Conservation (phyloP, 1,284 basidiomycete genomes). For the Vanrija sp. region DNA sequence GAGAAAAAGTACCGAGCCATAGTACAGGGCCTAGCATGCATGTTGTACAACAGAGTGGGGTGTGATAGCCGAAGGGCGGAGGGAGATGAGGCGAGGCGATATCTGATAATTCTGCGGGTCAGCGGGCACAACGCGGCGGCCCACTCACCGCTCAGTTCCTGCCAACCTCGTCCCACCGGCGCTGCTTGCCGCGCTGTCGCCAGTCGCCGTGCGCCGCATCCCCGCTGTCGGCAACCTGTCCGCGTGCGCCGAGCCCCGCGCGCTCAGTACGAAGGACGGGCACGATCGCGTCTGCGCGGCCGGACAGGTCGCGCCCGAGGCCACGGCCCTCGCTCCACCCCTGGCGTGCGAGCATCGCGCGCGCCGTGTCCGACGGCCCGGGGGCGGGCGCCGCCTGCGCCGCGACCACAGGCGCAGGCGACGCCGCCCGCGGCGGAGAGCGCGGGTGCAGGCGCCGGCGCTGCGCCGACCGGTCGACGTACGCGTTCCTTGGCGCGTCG, state of each 20-base stretch:
- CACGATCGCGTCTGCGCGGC: conserved; percentile 29
- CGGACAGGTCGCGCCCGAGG: conserved; percentile 30
- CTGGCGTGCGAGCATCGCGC: conserved; percentile 30
- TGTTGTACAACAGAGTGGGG: conserved; percentile 18
- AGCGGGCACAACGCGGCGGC: no score
- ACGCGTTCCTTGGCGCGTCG: neutral
- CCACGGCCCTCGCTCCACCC: conserved; percentile 41
- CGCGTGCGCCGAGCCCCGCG: conserved; percentile 31
- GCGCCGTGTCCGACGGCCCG: conserved; percentile 16
- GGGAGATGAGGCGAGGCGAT: no score
- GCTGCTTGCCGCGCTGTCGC: conserved; percentile 27
- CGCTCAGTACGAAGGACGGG: conserved; percentile 28
- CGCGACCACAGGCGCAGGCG: neutral
- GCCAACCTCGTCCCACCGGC: conserved; percentile 30
- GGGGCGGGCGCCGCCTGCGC: neutral
- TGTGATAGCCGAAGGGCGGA: neutral
- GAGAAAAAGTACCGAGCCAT: neutral
- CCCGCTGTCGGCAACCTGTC: conserved; percentile 5
- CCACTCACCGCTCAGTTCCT: no score
- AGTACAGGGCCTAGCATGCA: conserved; percentile 13
- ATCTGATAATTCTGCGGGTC: no score
- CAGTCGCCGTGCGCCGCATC: conserved; percentile 22
- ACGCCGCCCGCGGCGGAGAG: conserved; percentile 14
- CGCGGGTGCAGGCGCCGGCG: conserved; percentile 28
- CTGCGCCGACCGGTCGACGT: conserved; percentile 43